phyloP scores from a whole-genome alignment of 2,329 filamentous ascomycete species.

The Zymoseptoria passerinii region DNA sequence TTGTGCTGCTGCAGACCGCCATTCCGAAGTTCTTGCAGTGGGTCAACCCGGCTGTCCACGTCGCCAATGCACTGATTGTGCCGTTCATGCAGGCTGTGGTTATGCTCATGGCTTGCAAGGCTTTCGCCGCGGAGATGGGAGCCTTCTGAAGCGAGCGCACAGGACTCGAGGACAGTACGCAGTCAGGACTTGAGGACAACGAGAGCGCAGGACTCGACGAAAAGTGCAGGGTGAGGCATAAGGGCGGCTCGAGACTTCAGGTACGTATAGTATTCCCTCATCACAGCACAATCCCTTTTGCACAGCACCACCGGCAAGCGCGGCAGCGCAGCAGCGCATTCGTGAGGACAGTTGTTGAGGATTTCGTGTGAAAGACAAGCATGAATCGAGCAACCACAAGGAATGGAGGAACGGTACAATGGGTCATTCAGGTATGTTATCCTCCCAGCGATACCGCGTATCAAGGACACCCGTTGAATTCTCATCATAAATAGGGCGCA shows the following conservation, averaged over 20 bases:
- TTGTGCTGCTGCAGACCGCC: not conserved
- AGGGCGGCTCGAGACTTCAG: not conserved
- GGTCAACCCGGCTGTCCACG: not conserved
- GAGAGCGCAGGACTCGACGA: not conserved
- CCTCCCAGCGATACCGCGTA: no score
- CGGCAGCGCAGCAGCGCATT: not conserved
- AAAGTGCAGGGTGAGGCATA: not conserved
- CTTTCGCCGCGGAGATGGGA: not conserved
- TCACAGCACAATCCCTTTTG: not conserved
- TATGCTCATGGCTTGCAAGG: not conserved
- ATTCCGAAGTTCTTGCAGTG: not conserved
- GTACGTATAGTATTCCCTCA: not conserved
- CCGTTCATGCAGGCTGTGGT: not conserved
- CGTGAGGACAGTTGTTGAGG: not conserved
- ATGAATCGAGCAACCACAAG: not conserved
- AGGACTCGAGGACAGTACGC: not conserved
- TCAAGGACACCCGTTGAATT: no score
- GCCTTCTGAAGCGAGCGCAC: not conserved
- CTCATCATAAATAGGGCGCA: no score
- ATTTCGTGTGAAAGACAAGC: not conserved
- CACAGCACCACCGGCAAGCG: not conserved
- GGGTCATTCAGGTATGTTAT: no score
- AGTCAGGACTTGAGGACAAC: not conserved
- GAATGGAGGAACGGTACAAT: no score
- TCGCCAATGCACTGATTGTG: not conserved